Evolutionary conservation across 2,329 filamentous ascomycete genomes (phyloP).

Genomic region (Fusarium dlaminii): DNA sequence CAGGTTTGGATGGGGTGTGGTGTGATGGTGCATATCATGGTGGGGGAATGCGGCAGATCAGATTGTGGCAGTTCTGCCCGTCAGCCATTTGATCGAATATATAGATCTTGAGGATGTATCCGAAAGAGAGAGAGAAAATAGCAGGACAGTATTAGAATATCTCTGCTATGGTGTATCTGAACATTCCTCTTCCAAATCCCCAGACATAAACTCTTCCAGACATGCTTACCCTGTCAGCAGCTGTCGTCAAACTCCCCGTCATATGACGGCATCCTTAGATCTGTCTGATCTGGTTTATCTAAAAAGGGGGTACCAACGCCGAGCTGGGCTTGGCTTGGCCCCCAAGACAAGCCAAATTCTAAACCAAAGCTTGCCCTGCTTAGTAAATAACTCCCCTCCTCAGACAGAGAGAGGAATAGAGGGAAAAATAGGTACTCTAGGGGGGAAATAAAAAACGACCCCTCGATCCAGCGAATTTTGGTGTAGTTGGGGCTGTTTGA

Average conservation of each 20-base stretch:
- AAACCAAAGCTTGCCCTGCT: not conserved
- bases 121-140: not conserved
- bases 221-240: not conserved
- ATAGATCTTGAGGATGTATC: not conserved
- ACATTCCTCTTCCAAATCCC: not conserved
- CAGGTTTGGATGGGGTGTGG: not conserved
- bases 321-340: slow-evolving; percentile 1
- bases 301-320: slow-evolving; percentile 25
- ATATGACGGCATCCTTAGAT: slow-evolving; percentile 37
- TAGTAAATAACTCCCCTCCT: not conserved
- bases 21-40: slow-evolving; percentile 12
- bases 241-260: slow-evolving; percentile 32
- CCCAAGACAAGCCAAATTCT: slow-evolving; percentile 5
- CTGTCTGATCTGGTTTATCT: slow-evolving; percentile 29
- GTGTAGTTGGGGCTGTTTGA: too few relatives aligned
- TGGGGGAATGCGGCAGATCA: slow-evolving; percentile 32
- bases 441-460: too few relatives aligned
- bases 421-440: not conserved
- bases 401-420: not conserved
- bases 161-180: not conserved
- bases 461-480: too few relatives aligned
- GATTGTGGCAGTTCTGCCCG: slow-evolving; percentile 25
- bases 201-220: not conserved
- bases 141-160: not conserved
- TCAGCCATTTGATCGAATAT: not conserved